Evolutionary conservation across 768 basidiomycete genomes (phyloP), one percentile per base, ranked within the genome.

Genomic region (Leucosporidium creatinivorum): DNA sequence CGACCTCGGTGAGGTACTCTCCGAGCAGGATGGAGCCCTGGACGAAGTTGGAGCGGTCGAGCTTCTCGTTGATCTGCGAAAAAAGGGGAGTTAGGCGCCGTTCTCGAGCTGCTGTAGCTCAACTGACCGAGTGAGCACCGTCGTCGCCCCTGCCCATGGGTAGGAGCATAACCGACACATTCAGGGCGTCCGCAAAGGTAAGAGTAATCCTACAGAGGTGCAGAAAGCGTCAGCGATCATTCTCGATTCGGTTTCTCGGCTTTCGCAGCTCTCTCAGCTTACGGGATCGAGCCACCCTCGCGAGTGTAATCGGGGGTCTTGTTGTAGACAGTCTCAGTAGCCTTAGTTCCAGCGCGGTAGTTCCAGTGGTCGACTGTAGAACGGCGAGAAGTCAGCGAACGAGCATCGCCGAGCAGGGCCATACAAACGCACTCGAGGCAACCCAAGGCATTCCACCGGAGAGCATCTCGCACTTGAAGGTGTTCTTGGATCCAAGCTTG

Each of bases 71-170:
- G 48, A 56, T 54, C 52, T 17, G n/a, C 21, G n/a, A 13, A 5
- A 17, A 23, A 0, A 25, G 31, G 44, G 23, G 9, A 30, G 51
- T 33, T 23, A 56, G 52, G 13, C 52, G 30, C 18, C 31, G n/a
- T 23, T 44, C 26, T 48, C 26, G 5, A 28, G 59, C 39, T 33
- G 5, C 39, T 28, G 19, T 8, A 28, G 23, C 7, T 21, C 26
- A 17, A 52, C 54, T 21, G 1, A 85, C 88, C 70, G 75, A 91
- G 87, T 92, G 91, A 51, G 91, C 89, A 73, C 93, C 94, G 71
- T 98, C 94, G 75, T 97, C 92, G 3, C 90, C 89, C 59, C 93
- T 83, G 3, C 92, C 92, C 87, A 94, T 69, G 1, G 93, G 94
- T 33, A 97, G 81, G 25, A 97, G 80, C 65, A 93, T 77, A 13